Evolutionary conservation across 768 basidiomycete species (phyloP), one percentile per base, ranked within the genome.

Genomic region (Obba rivulosa): DNA sequence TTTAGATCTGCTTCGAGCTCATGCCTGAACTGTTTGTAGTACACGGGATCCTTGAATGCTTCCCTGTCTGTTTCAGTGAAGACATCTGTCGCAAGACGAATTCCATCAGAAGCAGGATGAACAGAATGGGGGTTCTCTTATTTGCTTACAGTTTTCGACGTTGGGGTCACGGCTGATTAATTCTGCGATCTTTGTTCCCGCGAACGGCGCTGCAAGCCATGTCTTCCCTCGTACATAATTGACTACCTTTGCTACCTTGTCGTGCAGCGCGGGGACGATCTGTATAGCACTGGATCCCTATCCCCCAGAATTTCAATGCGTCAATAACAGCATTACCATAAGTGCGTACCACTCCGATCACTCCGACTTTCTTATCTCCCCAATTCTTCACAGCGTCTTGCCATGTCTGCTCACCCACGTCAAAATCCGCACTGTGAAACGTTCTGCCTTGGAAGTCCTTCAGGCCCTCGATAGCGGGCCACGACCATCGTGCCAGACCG

Each of bases 221-320:
- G 80, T 81, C 60, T 75, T 73, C 8, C 79, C 76, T 8, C 80
- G 74, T 41, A 81, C 81, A 55, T 75, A 83, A 56, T 80, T 80
- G 31, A 65, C 60, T 37, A 83, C 41, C 51, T 73, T 70, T 44
- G 64, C 65, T 3, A 79, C 78, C 43, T 66, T 69, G 7, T 77
- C 70, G 52, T 83, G 81, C 25, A 83, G 61, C 4, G 78, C 73
- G 0, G 81, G 72, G 0, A 82, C 77, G 3, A 81, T 73, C 52
- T 84, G 81, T 31, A 82, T 71, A 7, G 78, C 81, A 22, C 80
- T 80, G 4, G 81, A 82, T 3, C 80, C 80, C 81, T 82, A 39
- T 5, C 10, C n/a, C 20, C 7, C 31, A 14, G n/a, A 14, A n/a
- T 28, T 25, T 34, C 16, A 37, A 16, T 24, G 8, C 13, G 8